These are phyloP conservation scores for Novymonas esmeraldas DNA, from an alignment of 208 protist species.

Conservation along the genomic window DNA sequence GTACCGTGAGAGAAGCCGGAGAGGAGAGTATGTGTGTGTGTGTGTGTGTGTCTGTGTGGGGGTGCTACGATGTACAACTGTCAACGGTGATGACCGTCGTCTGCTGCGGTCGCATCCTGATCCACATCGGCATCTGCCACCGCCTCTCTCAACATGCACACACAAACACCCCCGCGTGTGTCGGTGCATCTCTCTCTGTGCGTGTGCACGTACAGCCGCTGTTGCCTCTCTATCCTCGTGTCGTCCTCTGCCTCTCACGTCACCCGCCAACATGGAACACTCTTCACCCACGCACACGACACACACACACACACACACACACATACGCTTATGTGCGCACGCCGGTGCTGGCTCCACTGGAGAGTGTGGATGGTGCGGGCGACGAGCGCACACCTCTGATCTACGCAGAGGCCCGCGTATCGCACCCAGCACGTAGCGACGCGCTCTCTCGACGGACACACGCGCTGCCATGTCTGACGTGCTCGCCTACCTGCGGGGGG, in stretches of 20 bases:
- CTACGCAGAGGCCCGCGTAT: too few relatives aligned
- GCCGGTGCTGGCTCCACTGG: too few relatives aligned
- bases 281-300: too few relatives aligned
- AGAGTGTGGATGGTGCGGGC: too few relatives aligned
- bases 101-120: neutral
- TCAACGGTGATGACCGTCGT: neutral
- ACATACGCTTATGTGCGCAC: conserved; percentile 1
- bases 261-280: too few relatives aligned
- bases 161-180: too few relatives aligned
- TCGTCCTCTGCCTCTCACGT: neutral
- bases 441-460: neutral
- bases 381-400: too few relatives aligned
- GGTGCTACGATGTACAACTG: neutral
- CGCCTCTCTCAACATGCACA: neutral
- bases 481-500: conserved; percentile 48
- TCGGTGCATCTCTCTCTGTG: too few relatives aligned
- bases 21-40: too few relatives aligned
- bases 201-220: too few relatives aligned
- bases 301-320: conserved; percentile 15
- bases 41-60: neutral
- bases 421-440: neutral
- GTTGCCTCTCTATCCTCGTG: too few relatives aligned
- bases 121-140: neutral
- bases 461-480: conserved; percentile 57
- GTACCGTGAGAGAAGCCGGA: too few relatives aligned